Percentiles rank a stretch among this genome's conserved stretches.
These are phyloP conservation scores for Hippophae tibetana DNA, from an alignment of 306 rosid genomes.

Conservation along the genomic window DNA sequence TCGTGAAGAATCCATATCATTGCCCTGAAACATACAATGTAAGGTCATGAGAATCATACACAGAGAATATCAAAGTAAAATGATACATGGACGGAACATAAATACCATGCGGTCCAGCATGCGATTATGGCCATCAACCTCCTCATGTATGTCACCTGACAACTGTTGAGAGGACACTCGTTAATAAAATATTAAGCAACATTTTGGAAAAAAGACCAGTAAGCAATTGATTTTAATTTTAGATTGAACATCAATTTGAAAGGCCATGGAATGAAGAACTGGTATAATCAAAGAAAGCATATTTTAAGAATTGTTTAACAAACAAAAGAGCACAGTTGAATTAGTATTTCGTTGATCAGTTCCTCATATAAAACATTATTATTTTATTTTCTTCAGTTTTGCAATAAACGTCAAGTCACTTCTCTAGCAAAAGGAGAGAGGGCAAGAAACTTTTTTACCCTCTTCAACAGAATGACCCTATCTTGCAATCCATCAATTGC, in stretches of 20 bases:
- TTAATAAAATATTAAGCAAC: conserved; percentile 1
- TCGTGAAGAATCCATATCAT: conserved; percentile 92
- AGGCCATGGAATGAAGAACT: no score
- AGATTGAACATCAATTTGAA: no score
- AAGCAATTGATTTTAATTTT: no score
- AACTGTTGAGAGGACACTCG: conserved; percentile 47
- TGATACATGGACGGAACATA: conserved; percentile 15
- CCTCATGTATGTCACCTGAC: conserved; percentile 93
- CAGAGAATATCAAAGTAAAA: neutral
- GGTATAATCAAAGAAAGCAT: no score
- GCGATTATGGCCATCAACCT: conserved; percentile 82
- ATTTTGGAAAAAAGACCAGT: no score
- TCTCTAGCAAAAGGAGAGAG: neutral
- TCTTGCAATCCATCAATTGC: conserved; percentile 89
- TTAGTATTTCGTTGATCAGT: no score
- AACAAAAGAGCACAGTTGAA: no score
- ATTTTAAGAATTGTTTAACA: no score
- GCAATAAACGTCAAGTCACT: neutral
- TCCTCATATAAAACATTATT: no score
- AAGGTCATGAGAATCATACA: neutral
- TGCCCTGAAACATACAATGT: conserved; percentile 44
- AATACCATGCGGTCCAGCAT: conserved; percentile 80
- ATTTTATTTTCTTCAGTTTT: no score
- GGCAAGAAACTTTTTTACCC: conserved; percentile 35
- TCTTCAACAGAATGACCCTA: conserved; percentile 78